Conservation (phyloP, 2,329 filamentous ascomycete species). For the Calonectria montana region DNA sequence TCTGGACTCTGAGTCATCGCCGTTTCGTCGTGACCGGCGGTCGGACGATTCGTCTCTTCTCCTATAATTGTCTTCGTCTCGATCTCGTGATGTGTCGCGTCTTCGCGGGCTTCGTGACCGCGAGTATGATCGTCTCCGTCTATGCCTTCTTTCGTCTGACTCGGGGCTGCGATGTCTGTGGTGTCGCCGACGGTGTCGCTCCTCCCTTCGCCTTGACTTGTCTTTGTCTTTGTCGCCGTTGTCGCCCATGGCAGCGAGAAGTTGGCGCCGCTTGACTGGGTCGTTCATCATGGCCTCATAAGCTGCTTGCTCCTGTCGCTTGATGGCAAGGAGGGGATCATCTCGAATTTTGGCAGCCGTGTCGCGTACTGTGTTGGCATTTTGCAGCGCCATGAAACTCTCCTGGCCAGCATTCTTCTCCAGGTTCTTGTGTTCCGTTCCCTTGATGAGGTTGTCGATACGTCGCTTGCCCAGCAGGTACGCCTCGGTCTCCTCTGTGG, state of each 20-base stretch:
- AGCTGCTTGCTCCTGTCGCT: conserved; percentile 87
- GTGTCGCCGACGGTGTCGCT: conserved; percentile 55
- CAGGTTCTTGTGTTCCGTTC: conserved; percentile 82
- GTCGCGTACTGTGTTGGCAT: conserved; percentile 81
- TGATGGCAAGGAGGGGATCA: conserved; percentile 93
- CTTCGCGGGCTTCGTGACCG: conserved; percentile 57
- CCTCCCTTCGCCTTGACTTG: conserved; percentile 45
- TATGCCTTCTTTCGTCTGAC: conserved; percentile 51
- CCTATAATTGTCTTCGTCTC: conserved; percentile 42
- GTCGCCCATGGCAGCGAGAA: conserved; percentile 73
- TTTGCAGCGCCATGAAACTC: conserved; percentile 70
- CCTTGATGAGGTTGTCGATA: conserved; percentile 85
- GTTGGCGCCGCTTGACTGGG: conserved; percentile 72
- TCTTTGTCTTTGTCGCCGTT: conserved; percentile 60
- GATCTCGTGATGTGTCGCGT: conserved; percentile 45
- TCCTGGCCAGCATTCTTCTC: conserved; percentile 78
- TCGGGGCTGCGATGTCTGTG: conserved; percentile 57
- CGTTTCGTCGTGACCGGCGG: conserved; percentile 32
- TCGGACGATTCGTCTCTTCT: conserved; percentile 42
- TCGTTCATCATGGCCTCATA: conserved; percentile 86
- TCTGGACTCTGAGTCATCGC: conserved; percentile 35
- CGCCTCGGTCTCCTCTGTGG: conserved; percentile 89
- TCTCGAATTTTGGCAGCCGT: conserved; percentile 88
- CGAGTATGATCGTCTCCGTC: conserved; percentile 58
- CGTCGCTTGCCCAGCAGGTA: conserved; percentile 93